Base-by-base conservation (phyloP, 768 basidiomycete species). In the Leccinellum rugosiceps region DNA sequence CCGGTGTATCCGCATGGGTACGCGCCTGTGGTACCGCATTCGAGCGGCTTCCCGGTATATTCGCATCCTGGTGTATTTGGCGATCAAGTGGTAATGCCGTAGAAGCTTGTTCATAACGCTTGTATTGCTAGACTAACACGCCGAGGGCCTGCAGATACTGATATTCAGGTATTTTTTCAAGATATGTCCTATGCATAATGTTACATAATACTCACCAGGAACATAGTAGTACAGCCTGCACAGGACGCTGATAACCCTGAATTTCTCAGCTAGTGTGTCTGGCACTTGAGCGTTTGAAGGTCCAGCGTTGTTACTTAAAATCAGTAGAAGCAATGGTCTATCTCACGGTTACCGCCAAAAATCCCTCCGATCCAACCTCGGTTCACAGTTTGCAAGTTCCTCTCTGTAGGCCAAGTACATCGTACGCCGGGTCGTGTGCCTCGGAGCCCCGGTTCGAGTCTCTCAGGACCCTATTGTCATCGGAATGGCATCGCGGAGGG, bases 1-100 rank as follows among this genome's bases (percentile, higher is more conserved):
- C 38, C 38, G 30, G 32, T 49, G 46, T 66, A 68, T 47, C 70
- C 70, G 6, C 44, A 57, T 3, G 70, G 67, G 25, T 73, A 73
- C 52, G 47, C 6, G 3, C 56, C 63, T 1, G 48, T 32, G 19
- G 10, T 41, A n/a, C 38, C 38, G 38, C 38, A 41, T 41, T 10
- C n/a, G n/a, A 41, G 8, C n/a, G 38, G 38, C n/a, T 41, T 41
- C n/a, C 38, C 38, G 17, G 38, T n/a, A 4, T 65, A 60, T 43
- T 59, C 58, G 0, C 60, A 63, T 3, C 62, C 58, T 2, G 58
- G 62, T 1, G 0, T 14, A 17, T 13, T 56, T 14, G 14, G 6
- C 9, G 49, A 38, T 6, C 45, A 17, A 0, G 48, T 28, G 2
- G 52, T 57, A 2, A 4, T 68, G 4, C 34, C 31, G 6, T 54